phyloP scores from a whole-genome alignment of 78 protist genomes.

The Creolimax fragrantissima region DNA sequence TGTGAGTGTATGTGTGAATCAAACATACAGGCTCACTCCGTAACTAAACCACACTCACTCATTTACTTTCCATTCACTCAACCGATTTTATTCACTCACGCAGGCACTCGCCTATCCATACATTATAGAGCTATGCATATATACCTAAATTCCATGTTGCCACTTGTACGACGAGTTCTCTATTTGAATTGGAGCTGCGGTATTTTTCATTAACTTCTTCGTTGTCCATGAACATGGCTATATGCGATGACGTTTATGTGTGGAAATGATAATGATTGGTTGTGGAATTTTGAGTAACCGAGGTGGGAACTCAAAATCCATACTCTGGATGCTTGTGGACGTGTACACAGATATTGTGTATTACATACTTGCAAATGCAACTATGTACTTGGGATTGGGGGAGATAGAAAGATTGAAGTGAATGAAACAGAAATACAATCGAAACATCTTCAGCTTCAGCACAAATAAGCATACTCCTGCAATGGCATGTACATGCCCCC shows the following conservation, averaged over 20 bases:
- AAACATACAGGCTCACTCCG: neutral
- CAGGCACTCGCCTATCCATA: neutral
- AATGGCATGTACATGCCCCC: too few species aligned
- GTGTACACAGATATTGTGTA: too few species aligned
- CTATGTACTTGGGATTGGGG: too few species aligned
- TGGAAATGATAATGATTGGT: too few species aligned
- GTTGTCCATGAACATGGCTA: neutral
- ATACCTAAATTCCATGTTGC: neutral
- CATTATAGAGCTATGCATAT: neutral
- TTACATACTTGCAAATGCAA: too few species aligned
- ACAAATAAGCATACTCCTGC: too few species aligned
- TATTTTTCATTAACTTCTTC: neutral
- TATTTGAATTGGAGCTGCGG: neutral
- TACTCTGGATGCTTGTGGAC: too few species aligned
- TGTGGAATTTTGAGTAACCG: too few species aligned
- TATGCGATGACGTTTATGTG: neutral
- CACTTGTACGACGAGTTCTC: neutral
- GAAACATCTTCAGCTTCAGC: too few species aligned
- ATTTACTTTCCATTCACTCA: neutral
- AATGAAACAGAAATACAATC: too few species aligned
- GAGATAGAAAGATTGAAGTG: too few species aligned
- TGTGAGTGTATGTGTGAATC: neutral
- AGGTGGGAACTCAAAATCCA: too few species aligned
- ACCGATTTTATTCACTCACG: neutral
- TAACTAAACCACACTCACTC: neutral